Evolutionary conservation across 495 filamentous ascomycete genomes (phyloP).

Genomic region (Jackrogersella minutella): DNA sequence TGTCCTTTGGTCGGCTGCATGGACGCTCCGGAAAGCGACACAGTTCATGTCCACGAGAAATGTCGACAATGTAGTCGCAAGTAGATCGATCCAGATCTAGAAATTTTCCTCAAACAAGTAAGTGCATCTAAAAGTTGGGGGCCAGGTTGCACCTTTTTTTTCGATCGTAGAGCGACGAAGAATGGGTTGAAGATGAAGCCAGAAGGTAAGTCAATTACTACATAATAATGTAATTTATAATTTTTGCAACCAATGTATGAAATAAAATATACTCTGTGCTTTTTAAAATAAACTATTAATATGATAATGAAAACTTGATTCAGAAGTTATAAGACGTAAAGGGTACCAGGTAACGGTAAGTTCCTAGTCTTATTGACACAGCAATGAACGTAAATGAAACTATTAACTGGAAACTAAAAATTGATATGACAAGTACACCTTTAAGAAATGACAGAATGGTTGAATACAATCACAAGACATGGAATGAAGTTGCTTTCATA

Average conservation of each 20-base stretch:
- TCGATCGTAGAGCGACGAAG: constrained; percentile 22
- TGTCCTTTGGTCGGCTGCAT: constrained; percentile 15
- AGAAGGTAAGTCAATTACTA: neutral
- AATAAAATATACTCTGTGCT: too few species aligned
- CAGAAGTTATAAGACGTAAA: too few species aligned
- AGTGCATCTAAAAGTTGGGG: neutral
- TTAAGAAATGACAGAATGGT: too few species aligned
- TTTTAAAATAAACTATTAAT: too few species aligned
- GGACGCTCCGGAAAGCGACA: constrained; percentile 21
- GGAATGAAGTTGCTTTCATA: neutral
- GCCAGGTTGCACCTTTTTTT: constrained; percentile 6
- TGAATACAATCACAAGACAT: too few species aligned
- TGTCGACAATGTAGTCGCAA: constrained; percentile 9
- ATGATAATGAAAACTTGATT: too few species aligned
- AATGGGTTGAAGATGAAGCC: constrained; percentile 14
- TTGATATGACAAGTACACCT: too few species aligned
- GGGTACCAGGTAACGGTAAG: too few species aligned
- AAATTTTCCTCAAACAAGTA: constrained; percentile 13
- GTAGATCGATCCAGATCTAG: neutral
- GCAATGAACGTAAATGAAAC: too few species aligned
- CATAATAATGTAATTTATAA: constrained; percentile 1
- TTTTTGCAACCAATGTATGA: neutral
- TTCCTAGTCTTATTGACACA: too few species aligned
- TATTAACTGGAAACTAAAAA: too few species aligned
- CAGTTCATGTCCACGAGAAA: neutral